Evolutionary conservation across 2,329 filamentous ascomycete genomes (phyloP).

Genomic region (Boeremia lycopersici): DNA sequence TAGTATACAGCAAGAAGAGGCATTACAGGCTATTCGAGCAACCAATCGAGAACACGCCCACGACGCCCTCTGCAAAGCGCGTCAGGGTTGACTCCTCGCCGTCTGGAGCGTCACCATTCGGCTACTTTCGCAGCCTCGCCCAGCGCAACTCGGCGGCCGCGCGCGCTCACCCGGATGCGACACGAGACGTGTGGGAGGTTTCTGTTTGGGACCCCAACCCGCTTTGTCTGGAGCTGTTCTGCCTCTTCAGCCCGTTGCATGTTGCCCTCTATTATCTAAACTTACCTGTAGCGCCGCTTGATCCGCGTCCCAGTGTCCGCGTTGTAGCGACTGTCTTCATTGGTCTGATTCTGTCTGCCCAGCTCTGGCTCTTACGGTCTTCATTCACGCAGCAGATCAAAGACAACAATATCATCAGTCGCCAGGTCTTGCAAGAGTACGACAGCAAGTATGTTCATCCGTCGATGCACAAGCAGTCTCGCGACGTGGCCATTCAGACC

Average conservation of each 20-base stretch:
- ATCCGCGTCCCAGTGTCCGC: slow-evolving; percentile 82
- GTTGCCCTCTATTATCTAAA: slow-evolving; percentile 89
- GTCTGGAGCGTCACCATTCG: slow-evolving; percentile 76
- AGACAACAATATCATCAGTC: slow-evolving; percentile 82
- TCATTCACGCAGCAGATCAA: slow-evolving; percentile 84
- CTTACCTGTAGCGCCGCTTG: slow-evolving; percentile 75
- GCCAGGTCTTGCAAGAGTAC: slow-evolving; percentile 93
- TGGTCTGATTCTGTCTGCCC: slow-evolving; percentile 73
- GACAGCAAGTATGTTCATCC: slow-evolving; percentile 95
- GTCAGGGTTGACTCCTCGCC: slow-evolving; percentile 89
- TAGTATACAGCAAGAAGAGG: slow-evolving; percentile 80
- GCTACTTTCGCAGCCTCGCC: slow-evolving; percentile 72
- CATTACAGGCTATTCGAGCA: slow-evolving; percentile 92
- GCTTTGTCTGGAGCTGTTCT: slow-evolving; percentile 80
- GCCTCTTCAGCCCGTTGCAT: slow-evolving; percentile 91
- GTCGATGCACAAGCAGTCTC: slow-evolving; percentile 78
- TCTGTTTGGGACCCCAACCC: slow-evolving; percentile 92
- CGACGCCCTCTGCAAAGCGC: slow-evolving; percentile 84
- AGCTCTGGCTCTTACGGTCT: slow-evolving; percentile 75
- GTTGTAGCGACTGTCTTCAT: slow-evolving; percentile 83
- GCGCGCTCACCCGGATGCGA: slow-evolving; percentile 80
- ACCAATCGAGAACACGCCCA: slow-evolving; percentile 74
- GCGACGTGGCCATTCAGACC: slow-evolving; percentile 80
- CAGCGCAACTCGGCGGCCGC: slow-evolving; percentile 73
- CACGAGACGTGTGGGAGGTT: slow-evolving; percentile 92